Conservation (phyloP, 2,329 filamentous ascomycete genomes). For the Hypoxylon sp. region DNA sequence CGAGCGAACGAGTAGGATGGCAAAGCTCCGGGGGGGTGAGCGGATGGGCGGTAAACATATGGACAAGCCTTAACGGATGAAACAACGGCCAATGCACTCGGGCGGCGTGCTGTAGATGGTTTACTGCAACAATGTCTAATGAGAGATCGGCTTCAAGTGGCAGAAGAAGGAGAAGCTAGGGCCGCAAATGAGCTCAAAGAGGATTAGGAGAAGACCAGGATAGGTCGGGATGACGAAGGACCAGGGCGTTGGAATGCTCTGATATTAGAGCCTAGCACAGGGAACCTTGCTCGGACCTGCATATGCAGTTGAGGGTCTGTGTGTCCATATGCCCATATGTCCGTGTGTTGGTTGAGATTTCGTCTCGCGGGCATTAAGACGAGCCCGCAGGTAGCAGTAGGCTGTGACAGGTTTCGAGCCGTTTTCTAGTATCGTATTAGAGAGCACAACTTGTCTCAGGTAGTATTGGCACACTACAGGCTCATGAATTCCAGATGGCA, state of each 20-base stretch:
- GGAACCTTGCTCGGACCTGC: constrained; percentile 39
- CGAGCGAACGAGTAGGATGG: constrained; percentile 23
- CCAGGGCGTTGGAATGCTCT: constrained; percentile 37
- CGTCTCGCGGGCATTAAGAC: constrained; percentile 30
- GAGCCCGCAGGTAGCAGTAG: constrained; percentile 11
- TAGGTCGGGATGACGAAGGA: constrained; percentile 43
- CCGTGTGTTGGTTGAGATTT: constrained; percentile 41
- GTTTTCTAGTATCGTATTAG: constrained; percentile 24
- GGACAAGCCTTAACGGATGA: constrained; percentile 43
- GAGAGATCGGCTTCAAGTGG: constrained; percentile 35
- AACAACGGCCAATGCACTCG: constrained; percentile 46
- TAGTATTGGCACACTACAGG: constrained; percentile 11
- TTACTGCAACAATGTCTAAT: constrained; percentile 37
- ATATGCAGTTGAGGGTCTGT: constrained; percentile 32
- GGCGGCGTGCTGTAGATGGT: constrained; percentile 37
- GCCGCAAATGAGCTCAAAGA: constrained; percentile 32
- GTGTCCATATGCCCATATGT: constrained; percentile 28
- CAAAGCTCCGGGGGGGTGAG: constrained; percentile 20
- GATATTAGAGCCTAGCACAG: constrained; percentile 22
- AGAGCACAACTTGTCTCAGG: constrained; percentile 15
- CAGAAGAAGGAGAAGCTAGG: constrained; percentile 28
- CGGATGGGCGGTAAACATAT: constrained; percentile 36
- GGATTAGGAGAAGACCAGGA: constrained; percentile 23
- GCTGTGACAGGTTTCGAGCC: constrained; percentile 29
- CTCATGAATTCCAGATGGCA: constrained; percentile 13